Evolutionary conservation across 2,329 filamentous ascomycete species (phyloP), one percentile per base, ranked within the genome.

Genomic region (Diaporthe citriasiana): DNA sequence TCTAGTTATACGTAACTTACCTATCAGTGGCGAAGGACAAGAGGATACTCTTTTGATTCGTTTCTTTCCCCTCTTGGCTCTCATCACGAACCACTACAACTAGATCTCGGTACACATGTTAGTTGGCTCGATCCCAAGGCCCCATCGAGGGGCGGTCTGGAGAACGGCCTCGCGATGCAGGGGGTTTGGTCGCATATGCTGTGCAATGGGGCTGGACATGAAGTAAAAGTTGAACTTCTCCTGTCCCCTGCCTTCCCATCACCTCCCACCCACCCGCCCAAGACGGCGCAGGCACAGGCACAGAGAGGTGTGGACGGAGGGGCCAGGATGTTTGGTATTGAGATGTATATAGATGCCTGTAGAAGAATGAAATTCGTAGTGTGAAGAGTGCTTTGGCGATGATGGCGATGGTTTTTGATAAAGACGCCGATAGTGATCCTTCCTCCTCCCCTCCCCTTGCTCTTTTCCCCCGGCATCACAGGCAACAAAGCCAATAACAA

Each of bases 271-370:
- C 42, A 19, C 33, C 5, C 17, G 19, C n/a, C n/a, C n/a, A n/a
- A n/a, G n/a, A n/a, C n/a, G n/a, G n/a, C n/a, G n/a, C 19, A 6
- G 33, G 42, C 15, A 22, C 42, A 47, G 42, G 42, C 19, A 22
- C 42, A 10, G 45, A n/a, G 7, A 35, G 17, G 45, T 9, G 17
- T 22, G 7, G 22, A 4, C 22, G 12, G 22, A n/a, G 22, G 9
- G 33, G 9, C 8, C 45, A 50, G 22, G 22, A n/a, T 50, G n/a
- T 50, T 30, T 65, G 59, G 30, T 66, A 66, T 66, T 66, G 45
- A 47, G 59, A 53, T 66, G 22, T 66, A 66, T 66, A 30, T 66
- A 66, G 27, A 38, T 33, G 60, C 22, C 45, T 53, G 45, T 66
- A 47, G 40, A n/a, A n/a, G n/a, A n/a, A n/a, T n/a, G n/a, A n/a